A percentile compares a stretch with the other conserved stretches of the same genome.
phyloP scores from a whole-genome alignment of 495 filamentous ascomycete genomes.

The Penicillium subrubescens region DNA sequence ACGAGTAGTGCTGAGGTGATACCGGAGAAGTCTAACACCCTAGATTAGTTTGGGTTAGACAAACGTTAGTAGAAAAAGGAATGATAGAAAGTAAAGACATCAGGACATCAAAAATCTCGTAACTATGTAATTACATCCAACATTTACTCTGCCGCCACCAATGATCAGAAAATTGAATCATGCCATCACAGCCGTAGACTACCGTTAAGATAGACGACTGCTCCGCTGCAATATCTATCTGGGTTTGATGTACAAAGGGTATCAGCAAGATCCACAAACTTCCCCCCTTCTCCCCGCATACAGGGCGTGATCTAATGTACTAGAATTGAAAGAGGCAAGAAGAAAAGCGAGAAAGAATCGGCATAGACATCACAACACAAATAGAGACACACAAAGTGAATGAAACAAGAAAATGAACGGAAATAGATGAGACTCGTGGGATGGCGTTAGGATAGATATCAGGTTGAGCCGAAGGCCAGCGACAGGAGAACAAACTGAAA shows the following conservation, averaged over 20 bases:
- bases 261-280: conserved; percentile 29
- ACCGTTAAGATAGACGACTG: conserved; percentile 11
- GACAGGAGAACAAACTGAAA: conserved; percentile 30
- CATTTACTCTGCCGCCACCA: not conserved
- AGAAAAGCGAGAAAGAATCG: conserved; percentile 6
- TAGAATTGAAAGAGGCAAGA: conserved; percentile 14
- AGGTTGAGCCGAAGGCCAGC: conserved; percentile 24
- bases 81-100: not conserved
- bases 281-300: conserved; percentile 17
- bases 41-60: not conserved
- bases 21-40: not conserved
- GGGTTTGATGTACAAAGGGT: conserved; percentile 37
- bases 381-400: conserved; percentile 6
- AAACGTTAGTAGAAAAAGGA: not conserved
- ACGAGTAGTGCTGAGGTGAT: not conserved
- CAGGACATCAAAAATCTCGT: not conserved
- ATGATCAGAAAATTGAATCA: not conserved
- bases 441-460: conserved; percentile 24
- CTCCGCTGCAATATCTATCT: conserved; percentile 35
- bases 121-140: not conserved
- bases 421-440: conserved; percentile 28
- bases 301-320: conserved; percentile 36
- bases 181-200: conserved; percentile 17
- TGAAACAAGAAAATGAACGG: not conserved
- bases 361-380: conserved; percentile 12